Conservation (phyloP, 176 grass and related monocot species). For the Rhynchospora tenuis region DNA sequence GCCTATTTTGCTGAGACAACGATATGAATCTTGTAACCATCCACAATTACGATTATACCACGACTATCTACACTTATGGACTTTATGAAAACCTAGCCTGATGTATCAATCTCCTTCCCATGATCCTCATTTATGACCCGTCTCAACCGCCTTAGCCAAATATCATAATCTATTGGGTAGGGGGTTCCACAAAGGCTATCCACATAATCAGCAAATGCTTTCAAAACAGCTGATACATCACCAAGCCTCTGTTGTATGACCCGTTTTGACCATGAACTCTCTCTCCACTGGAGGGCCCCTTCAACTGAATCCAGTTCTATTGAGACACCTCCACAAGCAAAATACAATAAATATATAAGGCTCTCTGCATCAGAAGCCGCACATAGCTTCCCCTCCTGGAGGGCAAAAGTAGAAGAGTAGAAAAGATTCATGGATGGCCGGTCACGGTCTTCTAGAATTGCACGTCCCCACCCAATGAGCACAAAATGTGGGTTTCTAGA, state of each 20-base stretch:
- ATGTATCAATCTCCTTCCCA: constrained; percentile 63
- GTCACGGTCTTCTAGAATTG: constrained; percentile 88
- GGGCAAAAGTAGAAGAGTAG: constrained; percentile 88
- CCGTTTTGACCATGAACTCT: constrained; percentile 82
- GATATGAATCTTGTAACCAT: constrained; percentile 6
- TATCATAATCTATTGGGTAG: constrained; percentile 90
- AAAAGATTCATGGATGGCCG: constrained; percentile 80
- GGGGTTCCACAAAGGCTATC: constrained; percentile 95
- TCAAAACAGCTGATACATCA: constrained; percentile 77
- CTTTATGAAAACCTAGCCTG: constrained; percentile 8
- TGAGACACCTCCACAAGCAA: constrained; percentile 75
- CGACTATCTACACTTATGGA: constrained; percentile 16
- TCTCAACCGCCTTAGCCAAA: constrained; percentile 86
- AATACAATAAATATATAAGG: constrained; percentile 91
- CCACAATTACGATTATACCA: not conserved
- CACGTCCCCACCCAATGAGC: constrained; percentile 93
- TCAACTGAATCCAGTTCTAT: constrained; percentile 88
- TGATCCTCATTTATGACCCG: constrained; percentile 89
- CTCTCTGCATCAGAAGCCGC: constrained; percentile 84
- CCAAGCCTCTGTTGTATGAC: constrained; percentile 95
- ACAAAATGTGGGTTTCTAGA: constrained; percentile 57
- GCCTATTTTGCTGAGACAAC: not conserved
- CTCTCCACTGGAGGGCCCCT: constrained; percentile 88
- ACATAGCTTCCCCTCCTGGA: constrained; percentile 93
- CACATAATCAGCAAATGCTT: constrained; percentile 98